Conservation (phyloP, 2,329 filamentous ascomycete genomes). For the Hymenoscyphus scutula region DNA sequence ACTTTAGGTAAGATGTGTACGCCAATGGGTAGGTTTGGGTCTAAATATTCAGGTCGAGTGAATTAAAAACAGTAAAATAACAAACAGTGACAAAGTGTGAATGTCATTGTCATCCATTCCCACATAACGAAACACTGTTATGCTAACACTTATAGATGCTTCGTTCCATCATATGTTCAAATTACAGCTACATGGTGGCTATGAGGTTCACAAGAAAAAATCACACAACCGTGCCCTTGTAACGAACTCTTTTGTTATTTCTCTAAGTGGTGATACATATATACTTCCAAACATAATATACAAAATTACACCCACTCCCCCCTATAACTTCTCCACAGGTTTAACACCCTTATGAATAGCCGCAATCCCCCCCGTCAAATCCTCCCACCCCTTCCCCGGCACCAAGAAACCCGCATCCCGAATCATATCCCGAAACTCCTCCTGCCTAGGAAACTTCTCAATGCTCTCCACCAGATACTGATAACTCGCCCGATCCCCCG, state of each 20-base stretch:
- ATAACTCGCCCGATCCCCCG: conserved; percentile 91
- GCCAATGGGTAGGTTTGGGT: no score
- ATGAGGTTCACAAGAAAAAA: no score
- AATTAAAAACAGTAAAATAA: no score
- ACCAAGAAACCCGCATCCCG: conserved; percentile 79
- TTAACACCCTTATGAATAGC: conserved; percentile 98
- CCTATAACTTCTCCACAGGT: conserved; percentile 43
- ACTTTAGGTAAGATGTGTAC: no score
- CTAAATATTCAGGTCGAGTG: no score
- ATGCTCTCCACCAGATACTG: conserved; percentile 99
- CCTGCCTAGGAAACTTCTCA: conserved; percentile 84
- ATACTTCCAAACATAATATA: conserved; percentile 1
- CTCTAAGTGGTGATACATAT: background rate
- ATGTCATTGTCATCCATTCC: no score
- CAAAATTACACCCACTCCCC: background rate
- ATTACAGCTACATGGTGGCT: no score
- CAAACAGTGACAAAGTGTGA: no score
- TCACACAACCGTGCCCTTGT: no score
- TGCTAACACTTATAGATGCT: no score
- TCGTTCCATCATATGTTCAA: no score
- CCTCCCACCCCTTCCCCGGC: conserved; percentile 80
- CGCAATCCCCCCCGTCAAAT: conserved; percentile 88
- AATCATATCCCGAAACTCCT: conserved; percentile 82
- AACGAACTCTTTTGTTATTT: background rate
- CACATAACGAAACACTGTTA: no score